Conservation (phyloP, 257 asterid species). For the Forsythia viridissima region DNA sequence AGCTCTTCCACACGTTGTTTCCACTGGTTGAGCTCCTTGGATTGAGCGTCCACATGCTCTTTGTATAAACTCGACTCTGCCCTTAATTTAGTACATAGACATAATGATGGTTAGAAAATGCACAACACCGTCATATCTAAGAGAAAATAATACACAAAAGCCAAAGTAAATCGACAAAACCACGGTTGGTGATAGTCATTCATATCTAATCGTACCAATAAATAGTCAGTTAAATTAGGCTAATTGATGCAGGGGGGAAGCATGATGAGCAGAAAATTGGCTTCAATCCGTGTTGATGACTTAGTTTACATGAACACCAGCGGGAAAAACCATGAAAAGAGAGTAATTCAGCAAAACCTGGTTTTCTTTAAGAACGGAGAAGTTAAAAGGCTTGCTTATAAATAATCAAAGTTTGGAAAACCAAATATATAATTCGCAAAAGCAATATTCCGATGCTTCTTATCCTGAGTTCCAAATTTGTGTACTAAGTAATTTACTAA, state of each 20-base stretch:
- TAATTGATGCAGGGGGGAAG: neutral
- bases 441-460: neutral
- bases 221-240: slow-evolving; percentile 14
- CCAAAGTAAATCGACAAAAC: slow-evolving; percentile 2
- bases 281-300: neutral
- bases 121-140: slow-evolving; percentile 3
- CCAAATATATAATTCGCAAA: neutral
- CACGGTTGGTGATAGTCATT: neutral
- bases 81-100: slow-evolving; percentile 58
- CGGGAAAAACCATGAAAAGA: no score
- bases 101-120: slow-evolving; percentile 24
- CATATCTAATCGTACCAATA: neutral
- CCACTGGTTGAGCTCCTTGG: slow-evolving; percentile 79
- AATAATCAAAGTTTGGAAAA: neutral
- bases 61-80: slow-evolving; percentile 74
- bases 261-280: neutral
- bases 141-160: neutral
- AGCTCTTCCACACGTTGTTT: slow-evolving; percentile 80
- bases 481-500: neutral
- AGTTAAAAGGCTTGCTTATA: neutral
- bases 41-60: slow-evolving; percentile 75
- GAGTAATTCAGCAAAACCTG: no score
- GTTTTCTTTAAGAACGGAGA: neutral
- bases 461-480: neutral
- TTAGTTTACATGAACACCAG: neutral